Base-by-base conservation (phyloP, 1,284 basidiomycete species). In the Leccinum variabile region DNA sequence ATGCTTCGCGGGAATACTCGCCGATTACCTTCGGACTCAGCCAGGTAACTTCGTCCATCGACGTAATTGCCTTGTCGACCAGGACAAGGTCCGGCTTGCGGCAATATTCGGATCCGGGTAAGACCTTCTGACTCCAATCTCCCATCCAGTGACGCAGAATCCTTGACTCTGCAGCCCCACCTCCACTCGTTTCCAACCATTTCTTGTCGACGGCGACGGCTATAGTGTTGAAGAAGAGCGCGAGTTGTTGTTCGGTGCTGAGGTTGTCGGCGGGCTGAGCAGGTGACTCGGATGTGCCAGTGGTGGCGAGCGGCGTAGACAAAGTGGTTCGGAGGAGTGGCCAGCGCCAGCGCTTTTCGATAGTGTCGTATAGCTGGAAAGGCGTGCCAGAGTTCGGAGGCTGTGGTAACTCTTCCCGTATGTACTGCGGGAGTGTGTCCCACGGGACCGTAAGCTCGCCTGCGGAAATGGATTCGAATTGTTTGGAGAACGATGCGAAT, bases 151-250 rank as follows among this genome's bases (percentile, higher is more conserved):
- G 28, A 39, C 18, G 11, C 9, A 44, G 41, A 44, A 44, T 44
- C 35, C 25, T 50, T 13, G 10, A 18, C n/a, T 30, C 50, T 28
- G 22, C 22, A 18, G 6, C 46, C 10, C 22, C 18, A 25, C 13
- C 22, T 22, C 11, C 46, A 25, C 14, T 25, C 46, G 13, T 28
- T 28, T 11, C 50, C 22, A 9, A 5, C 14, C 9, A 4, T 16
- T 52, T 8, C 28, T 30, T 28, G 14, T 30, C 28, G 11, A 13
- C n/a, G 39, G 52, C 9, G 25, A 22, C 13, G 22, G 52, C n/a
- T 18, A 59, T 11, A 8, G 58, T 14, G 32, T 59, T 59, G 28
- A 30, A 59, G 11, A 59, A 59, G 10, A 16, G n/a, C n/a, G 57
- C 11, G 8, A 59, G 35, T 18, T 14, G n/a, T 59, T 44, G 52